Percentiles rank a stretch among this genome's conserved stretches.
phyloP scores from a whole-genome alignment of 805 yeast genomes.

The Yarrowia yakushimensis region DNA sequence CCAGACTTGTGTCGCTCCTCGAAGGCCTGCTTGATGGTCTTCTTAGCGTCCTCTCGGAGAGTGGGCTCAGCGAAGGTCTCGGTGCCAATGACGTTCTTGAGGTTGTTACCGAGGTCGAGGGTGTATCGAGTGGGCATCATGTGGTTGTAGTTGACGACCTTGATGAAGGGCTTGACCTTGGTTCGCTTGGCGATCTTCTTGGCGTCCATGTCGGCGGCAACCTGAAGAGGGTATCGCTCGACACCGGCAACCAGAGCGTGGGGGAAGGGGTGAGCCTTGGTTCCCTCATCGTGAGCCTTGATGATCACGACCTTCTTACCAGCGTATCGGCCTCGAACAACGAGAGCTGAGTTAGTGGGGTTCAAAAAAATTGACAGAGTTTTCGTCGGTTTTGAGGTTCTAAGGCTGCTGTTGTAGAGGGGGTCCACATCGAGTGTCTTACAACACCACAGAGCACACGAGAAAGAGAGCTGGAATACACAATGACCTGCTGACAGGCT shows the following conservation, averaged over 20 bases:
- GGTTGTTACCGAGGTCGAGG: slow-evolving; percentile 82
- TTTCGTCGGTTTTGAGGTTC: neutral
- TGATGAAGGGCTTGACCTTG: slow-evolving; percentile 98
- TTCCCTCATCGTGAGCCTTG: slow-evolving; percentile 97
- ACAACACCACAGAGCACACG: neutral
- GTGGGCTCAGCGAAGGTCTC: slow-evolving; percentile 97
- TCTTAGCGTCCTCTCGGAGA: slow-evolving; percentile 98
- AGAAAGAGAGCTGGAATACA: neutral
- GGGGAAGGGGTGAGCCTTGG: slow-evolving; percentile 98
- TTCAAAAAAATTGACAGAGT: neutral
- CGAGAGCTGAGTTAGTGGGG: slow-evolving; percentile 62
- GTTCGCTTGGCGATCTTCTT: slow-evolving; percentile 97
- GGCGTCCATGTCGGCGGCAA: slow-evolving; percentile 89
- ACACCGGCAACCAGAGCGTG: slow-evolving; percentile 99
- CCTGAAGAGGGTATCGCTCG: slow-evolving; percentile 97
- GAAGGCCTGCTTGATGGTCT: slow-evolving; percentile 97
- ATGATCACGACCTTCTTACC: slow-evolving; percentile 99
- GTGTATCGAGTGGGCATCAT: slow-evolving; percentile 99
- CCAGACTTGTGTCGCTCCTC: slow-evolving; percentile 99
- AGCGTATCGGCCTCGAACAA: slow-evolving; percentile 99
- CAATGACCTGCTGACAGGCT: neutral
- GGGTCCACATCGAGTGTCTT: neutral
- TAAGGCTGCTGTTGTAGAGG: neutral
- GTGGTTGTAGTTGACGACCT: slow-evolving; percentile 99
- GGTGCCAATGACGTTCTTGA: slow-evolving; percentile 85